A percentile compares a stretch with the other conserved stretches of the same genome.
Conservation (phyloP, 176 grass and related monocot genomes). For the Phoenix roebelenii region DNA sequence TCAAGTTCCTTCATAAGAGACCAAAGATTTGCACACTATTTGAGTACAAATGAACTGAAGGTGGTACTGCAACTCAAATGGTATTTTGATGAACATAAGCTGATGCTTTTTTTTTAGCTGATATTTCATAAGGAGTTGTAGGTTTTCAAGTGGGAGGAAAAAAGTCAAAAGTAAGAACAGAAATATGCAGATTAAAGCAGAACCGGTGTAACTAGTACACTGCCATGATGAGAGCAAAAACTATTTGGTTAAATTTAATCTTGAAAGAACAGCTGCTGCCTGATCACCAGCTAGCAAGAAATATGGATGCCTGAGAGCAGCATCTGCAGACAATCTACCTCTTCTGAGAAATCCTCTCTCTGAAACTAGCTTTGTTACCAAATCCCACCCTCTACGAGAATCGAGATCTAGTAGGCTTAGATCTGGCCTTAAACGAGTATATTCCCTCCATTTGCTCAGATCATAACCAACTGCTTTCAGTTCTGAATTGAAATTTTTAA, state of each 20-base stretch:
- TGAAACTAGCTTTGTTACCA: constrained; percentile 84
- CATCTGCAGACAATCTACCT: constrained; percentile 58
- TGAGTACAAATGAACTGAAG: no score
- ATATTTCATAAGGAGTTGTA: no score
- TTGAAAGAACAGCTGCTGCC: constrained; percentile 71
- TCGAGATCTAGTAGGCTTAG: constrained; percentile 70
- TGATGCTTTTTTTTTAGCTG: no score
- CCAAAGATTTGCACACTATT: no score
- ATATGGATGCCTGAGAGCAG: constrained; percentile 82
- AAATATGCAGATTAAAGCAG: constrained; percentile 3
- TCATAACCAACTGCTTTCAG: constrained; percentile 70
- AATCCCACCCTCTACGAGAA: constrained; percentile 81
- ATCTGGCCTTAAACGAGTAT: constrained; percentile 45
- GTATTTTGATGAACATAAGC: no score
- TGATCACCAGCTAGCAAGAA: constrained; percentile 81
- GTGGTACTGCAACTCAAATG: no score
- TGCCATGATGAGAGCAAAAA: neutral
- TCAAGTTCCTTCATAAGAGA: no score
- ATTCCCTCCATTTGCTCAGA: constrained; percentile 68
- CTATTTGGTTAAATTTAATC: constrained; percentile 44
- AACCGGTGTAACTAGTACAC: constrained; percentile 5
- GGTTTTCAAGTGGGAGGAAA: no score
- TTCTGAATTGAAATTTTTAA: constrained; percentile 93
- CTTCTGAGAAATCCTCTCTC: constrained; percentile 46
- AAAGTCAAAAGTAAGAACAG: no score